Percentiles rank a stretch among this genome's conserved stretches.
phyloP scores from a whole-genome alignment of 2,329 filamentous ascomycete species.

The Fusarium sp. region DNA sequence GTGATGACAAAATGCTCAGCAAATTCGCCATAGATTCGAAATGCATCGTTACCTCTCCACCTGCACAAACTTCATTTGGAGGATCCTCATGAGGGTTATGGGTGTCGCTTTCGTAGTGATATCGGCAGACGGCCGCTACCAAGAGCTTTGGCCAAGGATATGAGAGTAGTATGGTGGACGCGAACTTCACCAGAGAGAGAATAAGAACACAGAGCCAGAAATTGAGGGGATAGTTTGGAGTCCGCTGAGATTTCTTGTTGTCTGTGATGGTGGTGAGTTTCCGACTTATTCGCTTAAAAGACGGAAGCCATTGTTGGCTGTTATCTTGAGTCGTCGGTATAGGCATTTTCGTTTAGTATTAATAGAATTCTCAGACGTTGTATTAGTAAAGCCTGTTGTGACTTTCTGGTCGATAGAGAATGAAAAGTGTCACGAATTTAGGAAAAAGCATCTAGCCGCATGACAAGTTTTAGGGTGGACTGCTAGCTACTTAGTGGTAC shows the following conservation, averaged over 20 bases:
- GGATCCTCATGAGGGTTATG: not conserved
- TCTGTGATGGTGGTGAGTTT: not conserved
- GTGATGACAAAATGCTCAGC: not conserved
- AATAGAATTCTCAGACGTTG: not conserved
- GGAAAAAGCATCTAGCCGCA: not conserved
- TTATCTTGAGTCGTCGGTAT: not conserved
- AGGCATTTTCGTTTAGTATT: not conserved
- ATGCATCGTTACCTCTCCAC: not conserved
- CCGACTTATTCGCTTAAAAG: not conserved
- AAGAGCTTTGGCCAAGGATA: slow-evolving; percentile 8
- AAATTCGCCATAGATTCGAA: not conserved
- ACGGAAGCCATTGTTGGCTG: slow-evolving; percentile 1
- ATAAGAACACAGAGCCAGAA: slow-evolving; percentile 12
- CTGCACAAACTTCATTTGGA: slow-evolving; percentile 8
- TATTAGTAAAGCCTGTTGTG: not conserved
- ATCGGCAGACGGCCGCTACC: slow-evolving; percentile 12
- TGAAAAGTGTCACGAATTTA: not conserved
- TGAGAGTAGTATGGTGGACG: slow-evolving; percentile 6
- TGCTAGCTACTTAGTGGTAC: not conserved
- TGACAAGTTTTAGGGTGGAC: not conserved
- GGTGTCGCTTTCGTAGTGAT: not conserved
- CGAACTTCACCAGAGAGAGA: slow-evolving; percentile 1
- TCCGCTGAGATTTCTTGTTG: not conserved
- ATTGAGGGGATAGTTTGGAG: slow-evolving; percentile 2
- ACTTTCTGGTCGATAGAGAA: not conserved